Base-by-base conservation (phyloP, 345 rosid genomes). In the Acer saccharum region DNA sequence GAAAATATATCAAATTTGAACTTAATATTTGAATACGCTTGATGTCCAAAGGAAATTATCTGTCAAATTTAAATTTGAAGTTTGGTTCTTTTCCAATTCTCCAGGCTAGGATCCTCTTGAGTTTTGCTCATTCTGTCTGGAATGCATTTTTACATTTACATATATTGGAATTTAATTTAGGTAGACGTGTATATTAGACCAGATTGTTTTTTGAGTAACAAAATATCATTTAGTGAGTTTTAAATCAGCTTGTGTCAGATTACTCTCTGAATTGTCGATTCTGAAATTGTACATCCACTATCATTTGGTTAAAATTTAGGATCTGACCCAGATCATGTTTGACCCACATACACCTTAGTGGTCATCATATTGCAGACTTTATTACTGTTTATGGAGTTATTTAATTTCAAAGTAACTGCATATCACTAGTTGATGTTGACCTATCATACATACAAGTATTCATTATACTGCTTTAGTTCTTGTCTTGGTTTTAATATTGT, bases 381-480 rank as follows among this genome's bases (percentile, higher is more conserved):
- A 50, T 54, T 13, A 54, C 58, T 54, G 48, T 17, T 10, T 29
- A 11, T 10, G 29, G 18, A 68, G 32, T 68, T 68, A 20, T 68
- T 68, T 68, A 46, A 11, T 21, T 68, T n/a, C 9, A 43, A 16
- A 10, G 48, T 1, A 44, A 68, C 52, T 68, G 23, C 16, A 44
- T 43, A 20, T 68, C 10, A 50, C 58, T 23, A 23, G 60, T 17
- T 50, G 17, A 65, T 69, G 21, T 23, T 23, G 27, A 44, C 32
- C 57, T 68, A n/a, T 35, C n/a, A 7, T 14, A n/a, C 5, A 23
- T 39, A 16, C 18, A 46, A 5, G n/a, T 23, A 27, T 27, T 35
- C 66, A 41, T 61, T n/a, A 10, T 79, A 10, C 63, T 77, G 8
- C 69, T 73, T 68, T 76, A 9, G 3, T 70, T 64, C 29, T 65